Base-by-base conservation (phyloP, 179 eudicot genomes). In the Spergularia azorica region DNA sequence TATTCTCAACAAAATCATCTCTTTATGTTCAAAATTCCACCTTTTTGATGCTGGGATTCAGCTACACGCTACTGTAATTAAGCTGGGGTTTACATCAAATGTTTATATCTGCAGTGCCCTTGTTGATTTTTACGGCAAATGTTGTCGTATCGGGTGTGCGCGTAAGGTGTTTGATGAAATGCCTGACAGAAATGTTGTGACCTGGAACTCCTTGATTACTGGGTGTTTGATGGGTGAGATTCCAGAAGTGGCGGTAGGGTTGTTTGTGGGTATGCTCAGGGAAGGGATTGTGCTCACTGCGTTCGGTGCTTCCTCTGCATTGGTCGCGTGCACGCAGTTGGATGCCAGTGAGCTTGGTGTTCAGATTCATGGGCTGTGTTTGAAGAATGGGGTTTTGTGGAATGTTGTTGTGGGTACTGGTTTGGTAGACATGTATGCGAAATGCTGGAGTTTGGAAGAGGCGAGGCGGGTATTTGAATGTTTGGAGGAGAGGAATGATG, bases 201-300 rank as follows among this genome's bases (percentile, higher is more conserved):
- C 92, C 69, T 90, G 90, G 90, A 88, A 86, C 67, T 82, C 91
- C 0, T 67, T 88, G 81, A 86, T 88, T 77, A 84, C 84, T 54
- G 90, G 87, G 59, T 90, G 82, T 73, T 48, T 90, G 79, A 76
- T 80, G 14, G 51, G 78, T 69, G 51, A 72, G 9, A 70, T 71
- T 59, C 84, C 88, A 0, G 75, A 80, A 48, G 59, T 21, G 6
- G 84, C 79, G 9, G 13, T 88, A 36, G 74, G 63, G 20, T 76
- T 87, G 86, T 88, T 88, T 79, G 6, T 81, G n/a, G 70, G 78
- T 76, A 91, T 91, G 93, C 58, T 76, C 2, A 70, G 79, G 61
- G 67, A n/a, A 71, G 84, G 84, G 50, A 67, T 76, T 54, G 12
- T 15, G 66, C 77, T 75, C 10, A 82, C 88, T 8, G 76, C 88